A percentile compares a stretch with the other conserved stretches of the same genome.
These are phyloP conservation scores for Micractinium conductrix DNA, from an alignment of 139 green algal genomes.

Conservation along the genomic window DNA sequence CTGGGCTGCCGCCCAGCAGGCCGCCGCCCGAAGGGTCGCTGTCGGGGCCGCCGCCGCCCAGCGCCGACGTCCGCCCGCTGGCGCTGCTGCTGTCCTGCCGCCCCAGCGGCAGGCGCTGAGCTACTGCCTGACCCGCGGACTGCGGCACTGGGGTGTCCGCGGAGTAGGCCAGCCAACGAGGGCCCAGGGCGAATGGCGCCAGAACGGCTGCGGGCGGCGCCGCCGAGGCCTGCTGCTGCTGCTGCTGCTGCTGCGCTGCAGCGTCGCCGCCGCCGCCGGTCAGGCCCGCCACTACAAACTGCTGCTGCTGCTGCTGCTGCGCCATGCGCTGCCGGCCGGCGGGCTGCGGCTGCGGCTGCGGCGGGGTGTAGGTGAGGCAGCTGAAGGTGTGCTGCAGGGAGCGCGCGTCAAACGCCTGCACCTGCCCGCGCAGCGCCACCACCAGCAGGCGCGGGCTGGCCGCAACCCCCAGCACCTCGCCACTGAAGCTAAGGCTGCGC, in stretches of 20 bases:
- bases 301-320: constrained; percentile 6
- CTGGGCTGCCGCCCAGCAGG: not conserved
- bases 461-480: constrained; percentile 36
- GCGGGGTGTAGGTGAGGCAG: constrained; percentile 57
- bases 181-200: constrained; percentile 58
- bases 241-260: not conserved
- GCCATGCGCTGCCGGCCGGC: not conserved
- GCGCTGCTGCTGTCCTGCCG: not conserved
- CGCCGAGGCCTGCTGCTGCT: not conserved
- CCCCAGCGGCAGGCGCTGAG: constrained; percentile 16
- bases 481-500: constrained; percentile 40
- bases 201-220: not conserved
- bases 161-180: constrained; percentile 69
- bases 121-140: constrained; percentile 1
- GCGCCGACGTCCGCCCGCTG: too few species aligned
- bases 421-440: constrained; percentile 54
- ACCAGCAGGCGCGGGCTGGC: constrained; percentile 38
- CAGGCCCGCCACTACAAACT: constrained; percentile 11
- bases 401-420: constrained; percentile 53
- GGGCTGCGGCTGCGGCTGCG: not conserved
- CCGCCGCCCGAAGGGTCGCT: not conserved
- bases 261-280: not conserved
- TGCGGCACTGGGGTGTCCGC: constrained; percentile 49
- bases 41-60: not conserved
- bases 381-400: constrained; percentile 59